Evolutionary conservation across 2,329 filamentous ascomycete species (phyloP), one percentile per base, ranked within the genome.

Genomic region (Xylaria sp.): DNA sequence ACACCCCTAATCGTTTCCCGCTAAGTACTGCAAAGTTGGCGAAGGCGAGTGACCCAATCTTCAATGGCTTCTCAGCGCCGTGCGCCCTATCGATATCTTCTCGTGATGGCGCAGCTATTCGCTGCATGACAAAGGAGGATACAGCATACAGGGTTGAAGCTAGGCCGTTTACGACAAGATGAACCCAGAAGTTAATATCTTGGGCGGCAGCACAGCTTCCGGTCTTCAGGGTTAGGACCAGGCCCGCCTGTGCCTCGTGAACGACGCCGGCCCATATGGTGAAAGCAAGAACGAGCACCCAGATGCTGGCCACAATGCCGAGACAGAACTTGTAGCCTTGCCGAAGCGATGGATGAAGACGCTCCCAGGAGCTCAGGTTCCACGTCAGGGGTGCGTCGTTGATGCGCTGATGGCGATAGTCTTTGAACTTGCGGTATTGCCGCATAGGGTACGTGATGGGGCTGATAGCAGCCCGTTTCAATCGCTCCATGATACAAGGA

Each of bases 151-250:
- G 21, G 21, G 19, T 52, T 38, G 48, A 52, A 27, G 48, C 33
- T 3, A 40, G 31, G 21, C 35, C 21, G 23, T 52, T 52, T 17
- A 40, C 33, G 8, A 52, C 19, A 27, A 52, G 48, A 40, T 52
- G 48, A 8, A 52, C 48, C 48, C 48, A 52, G 35, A 52, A 52
- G 48, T 29, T 52, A 23, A 52, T 52, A 17, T 29, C 11, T n/a
- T 40, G 33, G 15, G 33, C 19, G 19, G 21, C 19, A 19, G 48
- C 21, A 11, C 48, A 52, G 33, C 48, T 52, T 15, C 33, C 48
- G 23, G 48, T 52, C 23, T 40, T 11, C 21, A 52, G 48, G 33
- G 35, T 52, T 13, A 38, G 40, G 33, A 52, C 48, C 19, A 52
- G 33, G 21, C 48, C 48, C 25, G 33, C 19, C 6, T 52, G 33